phyloP scores from a whole-genome alignment of 345 rosid genomes.

The Lepidium africanum region DNA sequence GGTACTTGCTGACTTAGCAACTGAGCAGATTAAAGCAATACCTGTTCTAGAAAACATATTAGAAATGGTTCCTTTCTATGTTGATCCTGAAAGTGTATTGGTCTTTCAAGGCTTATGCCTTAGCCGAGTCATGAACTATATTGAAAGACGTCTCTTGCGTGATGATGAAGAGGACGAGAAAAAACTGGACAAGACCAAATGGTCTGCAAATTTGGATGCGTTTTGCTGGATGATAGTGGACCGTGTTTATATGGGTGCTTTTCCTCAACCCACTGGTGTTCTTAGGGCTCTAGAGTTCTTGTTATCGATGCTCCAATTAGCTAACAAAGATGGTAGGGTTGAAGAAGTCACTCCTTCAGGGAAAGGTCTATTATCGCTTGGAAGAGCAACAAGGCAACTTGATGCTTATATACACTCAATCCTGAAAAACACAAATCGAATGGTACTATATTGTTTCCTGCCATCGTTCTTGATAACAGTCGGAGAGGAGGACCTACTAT shows the following conservation, averaged over 20 bases:
- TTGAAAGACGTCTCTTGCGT: constrained; percentile 95
- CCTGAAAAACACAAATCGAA: constrained; percentile 85
- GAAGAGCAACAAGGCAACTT: constrained; percentile 75
- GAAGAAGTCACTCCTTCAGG: constrained; percentile 88
- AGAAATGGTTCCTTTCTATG: constrained; percentile 84
- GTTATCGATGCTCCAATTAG: constrained; percentile 91
- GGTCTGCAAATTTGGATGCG: constrained; percentile 93
- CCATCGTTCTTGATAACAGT: constrained; percentile 79
- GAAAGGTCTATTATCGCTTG: constrained; percentile 80
- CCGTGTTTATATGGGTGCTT: constrained; percentile 94
- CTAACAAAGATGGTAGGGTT: constrained; percentile 94
- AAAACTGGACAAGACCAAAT: constrained; percentile 80
- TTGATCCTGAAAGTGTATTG: constrained; percentile 82
- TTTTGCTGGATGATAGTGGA: constrained; percentile 97
- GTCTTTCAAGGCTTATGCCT: constrained; percentile 96
- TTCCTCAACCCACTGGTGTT: constrained; percentile 78
- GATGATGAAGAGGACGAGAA: constrained; percentile 97
- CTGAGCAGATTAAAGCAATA: constrained; percentile 89
- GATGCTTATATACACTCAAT: constrained; percentile 88
- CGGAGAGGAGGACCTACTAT: constrained; percentile 85
- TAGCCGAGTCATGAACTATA: constrained; percentile 85
- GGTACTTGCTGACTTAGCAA: constrained; percentile 82
- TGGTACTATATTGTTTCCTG: constrained; percentile 84
- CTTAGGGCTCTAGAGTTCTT: constrained; percentile 83
- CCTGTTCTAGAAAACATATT: constrained; percentile 70